Base-by-base conservation (phyloP, 2,329 filamentous ascomycete genomes). In the Trichophyton rubrum region DNA sequence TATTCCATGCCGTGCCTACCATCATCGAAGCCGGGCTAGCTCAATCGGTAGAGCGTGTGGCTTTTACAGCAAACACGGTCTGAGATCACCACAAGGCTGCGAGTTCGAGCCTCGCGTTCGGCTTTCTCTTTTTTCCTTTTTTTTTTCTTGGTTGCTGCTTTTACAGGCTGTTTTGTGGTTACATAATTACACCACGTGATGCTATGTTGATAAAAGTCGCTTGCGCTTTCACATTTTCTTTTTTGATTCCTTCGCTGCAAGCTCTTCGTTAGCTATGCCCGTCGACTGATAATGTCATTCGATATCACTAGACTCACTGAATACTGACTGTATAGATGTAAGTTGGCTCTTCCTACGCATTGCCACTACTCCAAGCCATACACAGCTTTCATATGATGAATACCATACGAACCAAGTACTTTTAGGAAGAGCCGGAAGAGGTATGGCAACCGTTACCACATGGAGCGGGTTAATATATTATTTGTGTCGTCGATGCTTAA, bases 41-140 rank as follows among this genome's bases (percentile, higher is more conserved):
- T 84, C 81, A 84, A 83, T 84, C 80, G 80, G 81, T 85, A 86
- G 83, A 86, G 82, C 83, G 82, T 85, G 79, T 84, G 83, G 51
- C 51, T 55, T 55, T 55, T 55, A 55, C 51, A 55, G 51, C 33
- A 58, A 41, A 55, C 51, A 55, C 51, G 51, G 27, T 55, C 51
- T 55, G 51, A 55, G 33, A 38, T 38, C 38, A 61, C 60, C 72
- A 71, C 70, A 72, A 71, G 68, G 69, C 66, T 73, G 72, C 69
- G 72, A 71, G 72, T 73, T 74, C 72, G 69, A 74, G 68, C 72
- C 71, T 72, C 72, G 68, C 71, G 71, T 74, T 72, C 67, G 72
- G 71, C 71, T 73, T 62, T 45, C 27, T 13, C 55, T 59, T 58
- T 61, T 49, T 15, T 1, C 27, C 13, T 22, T 11, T 47, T 61